These are phyloP conservation scores for Argentina anserina DNA, from an alignment of 306 rosid genomes.

Conservation along the genomic window DNA sequence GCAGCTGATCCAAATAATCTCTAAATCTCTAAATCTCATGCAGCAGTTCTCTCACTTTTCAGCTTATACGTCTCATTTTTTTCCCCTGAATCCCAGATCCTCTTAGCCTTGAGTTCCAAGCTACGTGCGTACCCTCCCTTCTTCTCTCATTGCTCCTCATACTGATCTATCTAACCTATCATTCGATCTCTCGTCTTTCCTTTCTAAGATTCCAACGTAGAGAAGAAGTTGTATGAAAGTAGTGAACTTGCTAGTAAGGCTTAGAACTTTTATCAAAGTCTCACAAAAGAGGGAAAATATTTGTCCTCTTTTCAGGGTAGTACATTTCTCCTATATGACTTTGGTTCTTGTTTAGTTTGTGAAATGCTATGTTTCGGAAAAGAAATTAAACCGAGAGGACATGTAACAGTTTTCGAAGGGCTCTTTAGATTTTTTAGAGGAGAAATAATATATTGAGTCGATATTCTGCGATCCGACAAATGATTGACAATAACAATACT, in stretches of 20 bases:
- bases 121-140: background rate
- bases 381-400: no score
- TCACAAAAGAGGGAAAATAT: background rate
- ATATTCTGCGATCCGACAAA: background rate
- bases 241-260: background rate
- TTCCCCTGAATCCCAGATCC: background rate
- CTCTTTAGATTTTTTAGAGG: background rate
- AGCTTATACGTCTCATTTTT: constrained; percentile 3
- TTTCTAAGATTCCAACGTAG: constrained; percentile 35
- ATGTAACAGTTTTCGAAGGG: background rate
- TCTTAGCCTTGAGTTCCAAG: constrained; percentile 39
- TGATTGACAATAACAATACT: background rate
- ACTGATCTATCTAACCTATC: background rate
- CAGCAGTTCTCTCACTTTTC: constrained; percentile 3
- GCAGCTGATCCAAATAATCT: background rate
- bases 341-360: background rate
- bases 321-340: no score
- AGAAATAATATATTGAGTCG: background rate
- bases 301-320: background rate
- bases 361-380: background rate
- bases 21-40: constrained; percentile 4
- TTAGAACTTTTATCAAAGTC: constrained; percentile 5
- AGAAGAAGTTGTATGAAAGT: constrained; percentile 16
- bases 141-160: background rate
- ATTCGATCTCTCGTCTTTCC: background rate